Evolutionary conservation across 129 eudicot species (phyloP), one percentile per base, ranked within the genome.

Genomic region (Sambucus nigra): DNA sequence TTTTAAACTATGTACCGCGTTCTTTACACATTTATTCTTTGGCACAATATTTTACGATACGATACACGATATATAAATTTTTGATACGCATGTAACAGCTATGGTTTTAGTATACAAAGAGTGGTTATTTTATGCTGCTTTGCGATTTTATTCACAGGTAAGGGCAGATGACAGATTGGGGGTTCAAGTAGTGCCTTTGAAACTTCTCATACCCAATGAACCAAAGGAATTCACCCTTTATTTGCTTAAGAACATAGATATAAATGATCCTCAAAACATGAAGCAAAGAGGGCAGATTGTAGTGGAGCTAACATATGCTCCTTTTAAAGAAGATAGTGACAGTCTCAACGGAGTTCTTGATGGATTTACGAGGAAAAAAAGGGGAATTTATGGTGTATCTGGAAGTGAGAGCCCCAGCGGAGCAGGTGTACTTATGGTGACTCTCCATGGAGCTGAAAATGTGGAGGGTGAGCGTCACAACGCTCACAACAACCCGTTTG

Each of bases 401-500:
- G 67, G 72, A 48, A 60, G 53, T 24, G 72, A 42, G 44, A 61
- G 53, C 57, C 77, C 68, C 0, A 67, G 59, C 44, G 91, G 94
- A 45, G 80, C 86, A n/a, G 98, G 98, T n/a, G n/a, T n/a, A n/a
- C n/a, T n/a, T 23, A 56, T 80, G 67, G 85, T 82, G 57, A 76
- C 77, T 2, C 67, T 86, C 15, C 77, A 81, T 58, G 96, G 88
- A 14, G 96, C 96, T 2, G 82, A 25, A n/a, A 88, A 76, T 66
- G 88, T 86, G 4, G 96, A 82, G 35, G 96, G 96, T 13, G 69
- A 65, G 55, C 73, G 64, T n/a, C n/a, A n/a, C n/a, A n/a, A n/a
- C n/a, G n/a, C n/a, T 19, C 96, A 86, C 57, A 86, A 66, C 55
- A 86, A 86, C 70, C 96, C 96, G 3, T 86, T 73, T 57, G 96